Evolutionary conservation across 2,329 filamentous ascomycete genomes (phyloP), one percentile per base, ranked within the genome.

Genomic region (Penicillium janthinellum): DNA sequence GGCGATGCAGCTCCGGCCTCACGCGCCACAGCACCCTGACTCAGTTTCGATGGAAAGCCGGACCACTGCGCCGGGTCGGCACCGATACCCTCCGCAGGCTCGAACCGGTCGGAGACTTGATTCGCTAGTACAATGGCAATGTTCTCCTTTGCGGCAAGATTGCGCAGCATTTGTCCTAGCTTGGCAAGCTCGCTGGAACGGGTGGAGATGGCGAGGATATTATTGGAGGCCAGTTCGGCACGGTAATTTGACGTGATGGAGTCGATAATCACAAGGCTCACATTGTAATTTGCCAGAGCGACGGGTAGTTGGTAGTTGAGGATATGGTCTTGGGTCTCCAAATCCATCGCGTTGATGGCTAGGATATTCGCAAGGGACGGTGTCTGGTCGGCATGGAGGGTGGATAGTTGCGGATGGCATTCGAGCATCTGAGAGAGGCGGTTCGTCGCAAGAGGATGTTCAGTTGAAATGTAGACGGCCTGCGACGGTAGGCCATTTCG

Each of bases 291-390:
- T 64, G 85, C 80, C 20, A 96, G 86, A 31, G 92, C 88, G 17
- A 96, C 89, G 1, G 95, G 95, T 5, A 98, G 88, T 75, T 99
- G 95, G 76, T 91, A 98, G 64, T 88, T 88, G 28, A 98, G 82
- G 71, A 99, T 96, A 77, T 98, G 94, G 60, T 98, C 94, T 77
- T 99, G 95, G 0, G 90, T 89, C 77, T 98, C 95, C 57, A 98
- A 87, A 73, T 98, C 93, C 35, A 91, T 90, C 10, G 91, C 92
- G 52, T 89, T 87, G 65, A 95, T 90, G 73, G 89, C 91, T 68
- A 92, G 84, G 64, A 99, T 88, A 65, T 84, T 83, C 74, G 91
- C 87, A 5, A 97, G 83, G 0, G 90, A 90, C 0, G 92, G 88
- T 22, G 78, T 67, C 15, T 76, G 64, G 20, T 70, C 65, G 6